Percentiles rank a stretch among this genome's conserved stretches.
These are phyloP conservation scores for Panaeolus papilionaceus DNA, from an alignment of 768 basidiomycete species.

Conservation along the genomic window DNA sequence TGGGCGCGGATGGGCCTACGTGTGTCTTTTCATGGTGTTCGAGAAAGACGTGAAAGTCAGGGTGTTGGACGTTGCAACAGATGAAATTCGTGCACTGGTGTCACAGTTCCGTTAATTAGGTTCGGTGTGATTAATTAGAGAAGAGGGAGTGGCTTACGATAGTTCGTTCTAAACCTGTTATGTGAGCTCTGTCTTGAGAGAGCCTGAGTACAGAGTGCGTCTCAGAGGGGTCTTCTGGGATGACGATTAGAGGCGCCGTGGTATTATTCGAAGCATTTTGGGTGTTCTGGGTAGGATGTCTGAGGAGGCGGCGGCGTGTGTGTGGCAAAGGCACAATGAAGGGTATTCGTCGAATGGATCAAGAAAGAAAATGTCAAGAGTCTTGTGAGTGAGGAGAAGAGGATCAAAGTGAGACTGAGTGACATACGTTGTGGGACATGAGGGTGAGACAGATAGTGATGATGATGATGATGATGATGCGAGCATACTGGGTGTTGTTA, in stretches of 20 bases:
- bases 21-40: slow-evolving; percentile 56
- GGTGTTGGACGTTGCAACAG: slow-evolving; percentile 52
- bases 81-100: slow-evolving; percentile 45
- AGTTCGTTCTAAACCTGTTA: neutral
- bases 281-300: neutral
- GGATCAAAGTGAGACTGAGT: neutral
- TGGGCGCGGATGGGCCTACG: slow-evolving; percentile 29
- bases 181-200: neutral
- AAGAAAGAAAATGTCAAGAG: too few species aligned
- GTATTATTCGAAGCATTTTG: neutral
- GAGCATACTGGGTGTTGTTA: too few species aligned
- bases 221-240: neutral
- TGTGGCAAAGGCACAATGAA: neutral
- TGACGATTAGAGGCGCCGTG: too few species aligned
- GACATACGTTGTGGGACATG: neutral
- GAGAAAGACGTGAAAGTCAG: slow-evolving; percentile 55
- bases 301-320: neutral
- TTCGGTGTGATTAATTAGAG: too few species aligned
- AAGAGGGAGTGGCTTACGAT: neutral
- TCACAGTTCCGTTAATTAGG: neutral
- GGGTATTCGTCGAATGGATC: too few species aligned
- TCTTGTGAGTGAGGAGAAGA: too few species aligned
- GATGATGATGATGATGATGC: too few species aligned
- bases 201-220: neutral
- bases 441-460: neutral